Evolutionary conservation across 352 stramenopile species (phyloP).

Genomic region (Phytophthora cactorum): DNA sequence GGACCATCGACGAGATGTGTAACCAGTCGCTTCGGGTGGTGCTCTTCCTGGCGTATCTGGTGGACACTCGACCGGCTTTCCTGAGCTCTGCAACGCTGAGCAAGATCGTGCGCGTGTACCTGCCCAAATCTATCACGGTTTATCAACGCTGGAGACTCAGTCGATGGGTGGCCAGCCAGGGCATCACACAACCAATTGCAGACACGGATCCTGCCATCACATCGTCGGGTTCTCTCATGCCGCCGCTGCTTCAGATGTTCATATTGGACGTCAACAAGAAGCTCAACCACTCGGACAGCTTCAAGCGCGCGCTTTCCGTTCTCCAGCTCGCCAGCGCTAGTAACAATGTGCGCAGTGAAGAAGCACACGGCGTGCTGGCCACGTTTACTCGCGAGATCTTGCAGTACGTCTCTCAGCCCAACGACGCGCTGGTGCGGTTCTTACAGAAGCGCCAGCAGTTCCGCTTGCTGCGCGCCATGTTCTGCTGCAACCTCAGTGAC

Average conservation of each 20-base stretch:
- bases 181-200: conserved; percentile 50
- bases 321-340: conserved; percentile 43
- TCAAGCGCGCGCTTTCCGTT: conserved; percentile 65
- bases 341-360: conserved; percentile 56
- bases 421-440: conserved; percentile 60
- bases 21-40: conserved; percentile 66
- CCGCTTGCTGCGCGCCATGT: conserved; percentile 66
- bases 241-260: conserved; percentile 71
- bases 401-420: conserved; percentile 60
- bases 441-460: conserved; percentile 76
- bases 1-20: conserved; percentile 74
- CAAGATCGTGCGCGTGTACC: conserved; percentile 47
- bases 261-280: conserved; percentile 61
- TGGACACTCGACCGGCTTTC: conserved; percentile 64
- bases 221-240: conserved; percentile 58
- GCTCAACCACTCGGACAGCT: conserved; percentile 50
- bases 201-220: conserved; percentile 49
- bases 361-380: conserved; percentile 58
- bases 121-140: conserved; percentile 67
- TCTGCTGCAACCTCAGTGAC: conserved; percentile 68
- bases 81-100: conserved; percentile 48
- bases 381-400: conserved; percentile 67
- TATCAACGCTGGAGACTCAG: conserved; percentile 81
- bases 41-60: conserved; percentile 67
- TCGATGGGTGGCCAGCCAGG: conserved; percentile 64